Evolutionary conservation across 1,284 basidiomycete species (phyloP), one percentile per base, ranked within the genome.

Genomic region (Apiotrichum laibachii): DNA sequence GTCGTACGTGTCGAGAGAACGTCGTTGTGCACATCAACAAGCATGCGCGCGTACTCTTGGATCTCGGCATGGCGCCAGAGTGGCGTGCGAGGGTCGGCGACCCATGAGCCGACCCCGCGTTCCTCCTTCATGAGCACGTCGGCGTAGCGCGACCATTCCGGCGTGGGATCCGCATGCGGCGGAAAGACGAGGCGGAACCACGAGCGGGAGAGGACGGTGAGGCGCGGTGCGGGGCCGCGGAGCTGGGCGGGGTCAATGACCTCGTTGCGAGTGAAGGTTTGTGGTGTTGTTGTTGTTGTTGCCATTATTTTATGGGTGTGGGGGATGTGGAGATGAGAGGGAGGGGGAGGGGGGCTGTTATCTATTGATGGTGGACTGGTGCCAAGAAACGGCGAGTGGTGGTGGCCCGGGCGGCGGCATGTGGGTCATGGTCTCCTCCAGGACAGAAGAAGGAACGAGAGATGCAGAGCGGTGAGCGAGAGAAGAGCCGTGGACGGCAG

Each of bases 141-240:
- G 18, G 34, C 47, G 31, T 34, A 34, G 7, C 47, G 33, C 7
- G 19, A 18, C 47, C 47, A 49, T 3, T 1, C 13, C 1, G 47
- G 47, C 9, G 47, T 49, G 2, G 33, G 47, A 2, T 1, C 6
- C 4, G 11, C n/a, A 8, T 16, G 11, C 15, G 47, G 47, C 9
- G 47, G 4, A n/a, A 49, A 49, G 31, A 49, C 33, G 47, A 49
- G 47, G 10, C 47, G 47, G 34, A 49, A 49, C 47, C 47, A 49
- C 18, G 13, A 12, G 13, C 34, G 33, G 8, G 33, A 12, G 33
- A 49, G 15, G 8, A 49, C 47, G 5, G 47, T 49, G 5, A 49
- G 18, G 16, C 34, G 47, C 18, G 47, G 47, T 16, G 47, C 33
- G 4, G 47, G 33, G 18, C 47, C 31, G 6, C 31, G 31, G 47